Base-by-base conservation (phyloP, 108 stramenopile species). In the Skeletonema grethae region DNA sequence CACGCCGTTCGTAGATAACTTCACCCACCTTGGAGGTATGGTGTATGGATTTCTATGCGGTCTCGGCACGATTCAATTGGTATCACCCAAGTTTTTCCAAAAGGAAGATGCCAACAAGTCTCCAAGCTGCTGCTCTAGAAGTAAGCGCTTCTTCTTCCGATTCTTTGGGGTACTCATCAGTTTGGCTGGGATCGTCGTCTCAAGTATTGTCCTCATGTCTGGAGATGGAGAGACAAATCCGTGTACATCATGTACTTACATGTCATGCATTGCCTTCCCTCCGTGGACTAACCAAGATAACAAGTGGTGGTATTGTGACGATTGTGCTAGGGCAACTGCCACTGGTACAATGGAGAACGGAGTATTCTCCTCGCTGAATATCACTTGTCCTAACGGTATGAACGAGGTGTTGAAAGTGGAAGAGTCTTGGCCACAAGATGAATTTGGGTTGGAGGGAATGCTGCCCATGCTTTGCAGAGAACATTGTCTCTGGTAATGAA, bases 271-370 rank as follows among this genome's bases (percentile, higher is more conserved):
- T 35, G 79, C 92, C 13, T 92, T 95, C 57, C 95, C 95, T 35
- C 90, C 90, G 0, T 93, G 95, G 92, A 69, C 72, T 4, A 76
- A 71, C 9, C 57, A 81, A 8, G 58, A 73, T 63, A 67, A 90
- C 18, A 91, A 91, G 66, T 95, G 95, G 95, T 95, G 95, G 95
- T 93, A 93, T 46, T 95, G 95, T 69, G 95, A 95, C 55, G 92
- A 95, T 68, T 95, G 95, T 56, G 85, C 80, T 64, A 70, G 55
- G 39, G 84, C 90, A 15, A 85, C 86, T n/a, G 93, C 91, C 34
- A 85, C 90, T 28, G 89, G 86, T 22, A 69, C 88, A 43, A 59
- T 83, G 10, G 65, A 82, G 58, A 83, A 87, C 6, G 69, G 68
- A 73, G 87, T 76, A 62, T 91, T 61, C 59, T 77, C 60, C 60